Evolutionary conservation across 2,329 filamentous ascomycete genomes (phyloP), one percentile per base, ranked within the genome.

Genomic region (Paraphaeosphaeria minitans): DNA sequence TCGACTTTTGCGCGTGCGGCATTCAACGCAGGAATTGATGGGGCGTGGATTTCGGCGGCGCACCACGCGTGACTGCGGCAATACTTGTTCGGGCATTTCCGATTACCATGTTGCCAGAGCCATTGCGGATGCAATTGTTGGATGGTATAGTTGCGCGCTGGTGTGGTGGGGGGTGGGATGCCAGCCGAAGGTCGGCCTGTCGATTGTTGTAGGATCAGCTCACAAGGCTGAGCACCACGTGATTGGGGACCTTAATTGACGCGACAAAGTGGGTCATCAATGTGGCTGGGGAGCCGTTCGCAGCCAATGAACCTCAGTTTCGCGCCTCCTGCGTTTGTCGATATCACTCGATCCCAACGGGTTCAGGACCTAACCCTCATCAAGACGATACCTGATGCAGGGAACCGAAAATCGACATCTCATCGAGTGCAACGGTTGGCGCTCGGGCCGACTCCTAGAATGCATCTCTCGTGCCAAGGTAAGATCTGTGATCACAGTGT

Each of bases 11-110:
- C 74, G 70, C 41, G 74, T 75, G 56, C 74, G 72, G 60, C 74
- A 77, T 59, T 77, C 74, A 58, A 77, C 71, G 59, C 74, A 77
- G 21, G 71, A 74, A 65, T 77, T 77, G 59, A 77, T 77, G 42
- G 74, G 74, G 37, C 74, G 67, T 66, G 74, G 74, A 63, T 77
- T 77, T 62, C 74, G 67, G 60, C 74, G 63, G 56, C 74, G 73
- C 58, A 76, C 74, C 63, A 76, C 71, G 69, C 74, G 65, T 61
- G 73, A 75, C 67, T 77, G 74, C 64, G 74, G 63, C 58, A 72
- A 63, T 56, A 64, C 66, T 73, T 70, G 72, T 71, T 77, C 73
- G 67, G 73, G 70, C 73, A 76, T 76, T 59, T 70, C 67, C 68
- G 60, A 53, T 62, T 56, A 56, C 66, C 67, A 62, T 70, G 68